Percentiles rank a stretch among this genome's conserved stretches.
Conservation (phyloP, 2,329 filamentous ascomycete genomes). For the Colletotrichum musae region DNA sequence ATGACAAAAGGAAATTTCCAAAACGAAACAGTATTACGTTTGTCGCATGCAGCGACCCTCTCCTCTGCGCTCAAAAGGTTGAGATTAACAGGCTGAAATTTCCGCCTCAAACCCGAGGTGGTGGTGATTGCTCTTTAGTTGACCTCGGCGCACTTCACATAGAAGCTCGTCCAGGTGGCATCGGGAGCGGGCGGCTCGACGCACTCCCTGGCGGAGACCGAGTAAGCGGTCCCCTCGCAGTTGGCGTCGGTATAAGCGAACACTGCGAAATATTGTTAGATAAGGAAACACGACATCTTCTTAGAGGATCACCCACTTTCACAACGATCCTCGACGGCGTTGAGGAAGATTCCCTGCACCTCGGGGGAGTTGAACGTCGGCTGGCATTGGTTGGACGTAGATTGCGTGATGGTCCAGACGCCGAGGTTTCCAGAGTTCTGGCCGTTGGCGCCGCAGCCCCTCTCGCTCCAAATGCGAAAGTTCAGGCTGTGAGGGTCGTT, state of each 20-base stretch:
- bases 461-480: conserved; percentile 32
- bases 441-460: conserved; percentile 13
- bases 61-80: neutral
- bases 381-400: conserved; percentile 15
- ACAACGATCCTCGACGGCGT: neutral
- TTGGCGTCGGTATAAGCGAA: conserved; percentile 6
- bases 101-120: neutral
- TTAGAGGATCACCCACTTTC: neutral
- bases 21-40: neutral
- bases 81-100: neutral
- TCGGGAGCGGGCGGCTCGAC: neutral
- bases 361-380: conserved; percentile 10
- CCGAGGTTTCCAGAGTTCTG: conserved; percentile 23
- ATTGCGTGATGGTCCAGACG: conserved; percentile 26
- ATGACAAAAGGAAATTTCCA: neutral
- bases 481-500: conserved; percentile 19
- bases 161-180: conserved; percentile 9
- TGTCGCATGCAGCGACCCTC: neutral
- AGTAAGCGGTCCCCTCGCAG: neutral
- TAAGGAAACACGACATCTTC: neutral
- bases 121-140: neutral
- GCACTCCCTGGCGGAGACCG: neutral
- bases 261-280: conserved; percentile 7
- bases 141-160: neutral
- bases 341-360: conserved; percentile 19